These are phyloP conservation scores for Herpetomonas samuelpessoai DNA, from an alignment of 208 protist species.

Conservation along the genomic window DNA sequence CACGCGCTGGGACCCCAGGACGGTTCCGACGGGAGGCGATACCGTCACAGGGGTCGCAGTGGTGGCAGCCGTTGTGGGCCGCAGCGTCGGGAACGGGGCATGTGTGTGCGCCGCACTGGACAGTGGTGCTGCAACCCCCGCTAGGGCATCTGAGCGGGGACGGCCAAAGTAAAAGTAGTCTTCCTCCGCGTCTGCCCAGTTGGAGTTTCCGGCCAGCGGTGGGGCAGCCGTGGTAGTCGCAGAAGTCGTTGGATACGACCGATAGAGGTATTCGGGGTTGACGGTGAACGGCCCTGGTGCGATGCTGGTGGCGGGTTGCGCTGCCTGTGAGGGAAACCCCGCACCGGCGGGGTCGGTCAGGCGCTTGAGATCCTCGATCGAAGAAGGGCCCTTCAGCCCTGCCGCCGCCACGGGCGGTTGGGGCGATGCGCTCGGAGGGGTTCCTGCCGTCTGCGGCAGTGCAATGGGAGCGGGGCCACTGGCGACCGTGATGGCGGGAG, in stretches of 20 bases:
- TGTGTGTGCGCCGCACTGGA: background rate
- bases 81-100: background rate
- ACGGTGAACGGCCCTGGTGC: constrained; percentile 54
- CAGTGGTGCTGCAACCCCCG: constrained; percentile 3
- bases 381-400: no score
- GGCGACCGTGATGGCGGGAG: background rate
- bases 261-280: constrained; percentile 40
- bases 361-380: constrained; percentile 3
- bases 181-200: constrained; percentile 55
- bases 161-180: constrained; percentile 88
- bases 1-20: constrained; percentile 26
- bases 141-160: background rate
- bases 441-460: no score
- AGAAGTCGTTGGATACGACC: background rate
- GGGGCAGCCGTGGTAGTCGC: background rate
- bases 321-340: background rate
- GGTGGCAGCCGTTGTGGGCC: no score
- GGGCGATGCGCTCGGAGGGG: no score
- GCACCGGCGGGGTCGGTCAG: background rate
- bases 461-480: background rate
- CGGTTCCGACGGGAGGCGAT: constrained; percentile 54
- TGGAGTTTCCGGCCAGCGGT: background rate
- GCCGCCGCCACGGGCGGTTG: no score
- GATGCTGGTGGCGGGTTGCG: constrained; percentile 32
- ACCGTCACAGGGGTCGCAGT: constrained; percentile 1